Base-by-base conservation (phyloP, 306 rosid species). In the Vigna trinervia region DNA sequence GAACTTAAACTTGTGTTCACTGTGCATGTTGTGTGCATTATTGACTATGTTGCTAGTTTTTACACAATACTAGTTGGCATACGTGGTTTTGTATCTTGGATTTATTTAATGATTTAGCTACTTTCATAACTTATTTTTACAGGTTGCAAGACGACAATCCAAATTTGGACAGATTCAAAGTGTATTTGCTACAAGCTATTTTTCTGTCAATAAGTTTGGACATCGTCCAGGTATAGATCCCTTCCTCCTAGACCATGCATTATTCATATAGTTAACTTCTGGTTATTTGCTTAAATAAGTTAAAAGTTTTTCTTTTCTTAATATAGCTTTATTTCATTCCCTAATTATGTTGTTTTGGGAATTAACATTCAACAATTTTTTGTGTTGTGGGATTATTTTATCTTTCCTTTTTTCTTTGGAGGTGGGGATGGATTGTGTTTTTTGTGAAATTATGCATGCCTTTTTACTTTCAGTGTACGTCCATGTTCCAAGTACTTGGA, bases 61-160 rank as follows among this genome's bases (percentile, higher is more conserved):
- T 59, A 20, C 51, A 12, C 43, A 5, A 76, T 50, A 12, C n/a
- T n/a, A n/a, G 17, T 1, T 56, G 14, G 48, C 45, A 52, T 69
- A 10, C 61, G 8, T 14, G 7, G 3, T 54, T 53, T 72, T 62
- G 57, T 3, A 10, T 23, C 13, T 72, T 62, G 63, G 5, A 10
- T 23, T 22, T 41, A 39, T 36, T 63, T 64, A 14, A 10, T 38
- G 14, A 74, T 15, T 63, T 17, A 6, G 14, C 66, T 45, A 69
- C 50, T 20, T 81, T 19, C 17, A 43, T 83, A 6, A 62, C 80
- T 62, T 54, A 26, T 50, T 22, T 63, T 74, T 62, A 43, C 96
- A 93, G 96, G 94, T 88, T 79, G 84, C 96, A 19, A 80, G 91
- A 75, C 82, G 50, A 73, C 87, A 52, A 32, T 72, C 86, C 47